Evolutionary conservation across 495 filamentous ascomycete genomes (phyloP).

Genomic region (Glutinoglossum americanum): DNA sequence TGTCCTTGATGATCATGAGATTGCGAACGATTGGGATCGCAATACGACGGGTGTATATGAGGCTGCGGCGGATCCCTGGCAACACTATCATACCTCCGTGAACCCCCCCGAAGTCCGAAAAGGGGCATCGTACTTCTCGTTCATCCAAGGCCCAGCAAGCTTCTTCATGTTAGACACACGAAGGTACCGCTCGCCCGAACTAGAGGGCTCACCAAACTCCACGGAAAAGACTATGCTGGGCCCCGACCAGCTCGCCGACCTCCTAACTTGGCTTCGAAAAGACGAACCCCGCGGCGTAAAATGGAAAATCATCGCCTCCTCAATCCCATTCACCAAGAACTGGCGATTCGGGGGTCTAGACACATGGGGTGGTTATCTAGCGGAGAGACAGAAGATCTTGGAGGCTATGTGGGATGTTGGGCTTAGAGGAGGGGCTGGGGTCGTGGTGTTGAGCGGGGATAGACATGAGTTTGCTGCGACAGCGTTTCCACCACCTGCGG

Average conservation of each 20-base stretch:
- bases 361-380: slow-evolving; percentile 80
- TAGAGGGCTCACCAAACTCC: slow-evolving; percentile 25
- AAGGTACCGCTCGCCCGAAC: slow-evolving; percentile 50
- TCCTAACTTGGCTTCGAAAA: slow-evolving; percentile 50
- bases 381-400: slow-evolving; percentile 56
- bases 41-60: slow-evolving; percentile 52
- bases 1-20: slow-evolving; percentile 89
- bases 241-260: slow-evolving; percentile 48
- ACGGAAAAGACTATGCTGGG: slow-evolving; percentile 73
- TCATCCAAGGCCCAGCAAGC: slow-evolving; percentile 68
- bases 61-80: slow-evolving; percentile 65
- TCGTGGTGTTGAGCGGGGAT: slow-evolving; percentile 75
- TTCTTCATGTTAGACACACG: slow-evolving; percentile 94
- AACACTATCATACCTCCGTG: slow-evolving; percentile 59
- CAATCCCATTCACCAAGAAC: slow-evolving; percentile 90
- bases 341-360: slow-evolving; percentile 68
- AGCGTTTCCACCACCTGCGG: slow-evolving; percentile 50
- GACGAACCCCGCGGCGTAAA: slow-evolving; percentile 53
- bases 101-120: slow-evolving; percentile 51
- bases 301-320: slow-evolving; percentile 82
- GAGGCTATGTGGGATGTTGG: slow-evolving; percentile 79
- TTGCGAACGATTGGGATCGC: slow-evolving; percentile 70
- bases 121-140: slow-evolving; percentile 60
- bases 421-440: slow-evolving; percentile 41
- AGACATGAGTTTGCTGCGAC: slow-evolving; percentile 85